Evolutionary conservation across 805 yeast species (phyloP).

Genomic region (Starmerella vitae): DNA sequence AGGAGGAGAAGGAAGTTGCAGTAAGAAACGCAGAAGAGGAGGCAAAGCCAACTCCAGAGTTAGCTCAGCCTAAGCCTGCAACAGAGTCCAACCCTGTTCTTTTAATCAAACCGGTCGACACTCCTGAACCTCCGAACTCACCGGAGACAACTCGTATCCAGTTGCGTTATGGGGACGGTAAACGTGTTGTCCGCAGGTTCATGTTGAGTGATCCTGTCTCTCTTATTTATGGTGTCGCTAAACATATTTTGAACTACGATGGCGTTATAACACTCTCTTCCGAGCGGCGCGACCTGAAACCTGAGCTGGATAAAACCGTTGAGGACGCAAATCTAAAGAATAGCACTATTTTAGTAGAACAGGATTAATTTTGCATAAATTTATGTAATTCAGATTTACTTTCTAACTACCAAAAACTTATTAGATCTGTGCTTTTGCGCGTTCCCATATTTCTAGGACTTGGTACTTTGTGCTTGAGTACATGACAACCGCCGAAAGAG

Average conservation of each 20-base stretch:
- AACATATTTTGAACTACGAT: constrained; percentile 34
- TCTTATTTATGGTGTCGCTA: constrained; percentile 51
- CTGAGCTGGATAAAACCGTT: constrained; percentile 42
- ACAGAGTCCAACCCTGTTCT: constrained; percentile 29
- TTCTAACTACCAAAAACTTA: too few species aligned
- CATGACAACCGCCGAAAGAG: constrained; percentile 24
- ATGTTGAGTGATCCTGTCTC: constrained; percentile 43
- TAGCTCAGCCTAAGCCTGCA: neutral
- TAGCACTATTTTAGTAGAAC: constrained; percentile 66
- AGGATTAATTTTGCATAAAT: constrained; percentile 12
- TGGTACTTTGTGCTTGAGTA: constrained; percentile 12
- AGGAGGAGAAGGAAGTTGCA: neutral
- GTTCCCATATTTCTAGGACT: constrained; percentile 13
- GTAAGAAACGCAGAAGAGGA: neutral
- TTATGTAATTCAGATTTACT: too few species aligned
- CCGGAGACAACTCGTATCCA: constrained; percentile 57
- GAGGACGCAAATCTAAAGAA: constrained; percentile 68
- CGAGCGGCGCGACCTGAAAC: constrained; percentile 46
- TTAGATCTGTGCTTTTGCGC: constrained; percentile 18
- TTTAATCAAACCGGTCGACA: constrained; percentile 37
- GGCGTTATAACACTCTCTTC: constrained; percentile 34
- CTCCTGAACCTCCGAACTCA: constrained; percentile 51
- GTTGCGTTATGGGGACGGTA: constrained; percentile 79
- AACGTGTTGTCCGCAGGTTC: constrained; percentile 62
- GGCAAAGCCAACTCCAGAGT: neutral